Percentiles rank a stretch among this genome's conserved stretches.
phyloP scores from a whole-genome alignment of 768 basidiomycete genomes.

The Boletus insuetus region DNA sequence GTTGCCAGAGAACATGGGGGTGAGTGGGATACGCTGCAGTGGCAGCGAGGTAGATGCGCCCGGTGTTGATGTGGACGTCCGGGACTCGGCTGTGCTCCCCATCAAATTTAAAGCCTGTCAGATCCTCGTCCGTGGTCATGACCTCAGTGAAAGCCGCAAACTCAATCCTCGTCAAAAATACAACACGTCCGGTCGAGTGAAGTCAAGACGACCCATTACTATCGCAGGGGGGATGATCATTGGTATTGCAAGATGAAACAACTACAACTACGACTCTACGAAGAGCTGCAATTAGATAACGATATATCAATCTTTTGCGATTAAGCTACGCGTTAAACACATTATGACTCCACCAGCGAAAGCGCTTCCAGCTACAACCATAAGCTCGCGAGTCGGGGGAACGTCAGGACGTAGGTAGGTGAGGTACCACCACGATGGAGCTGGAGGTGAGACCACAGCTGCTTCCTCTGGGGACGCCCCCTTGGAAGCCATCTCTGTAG shows the following conservation, averaged over 20 bases:
- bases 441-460: not conserved
- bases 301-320: constrained; percentile 12
- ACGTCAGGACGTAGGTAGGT: constrained; percentile 9
- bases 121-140: no score
- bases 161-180: no score
- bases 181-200: no score
- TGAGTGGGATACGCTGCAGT: no score
- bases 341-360: constrained; percentile 25
- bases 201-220: no score
- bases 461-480: constrained; percentile 4
- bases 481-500: constrained; percentile 1
- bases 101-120: no score
- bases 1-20: no score
- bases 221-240: no score
- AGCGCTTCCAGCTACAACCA: constrained; percentile 31
- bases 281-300: not conserved
- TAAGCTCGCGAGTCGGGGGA: constrained; percentile 19
- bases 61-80: no score
- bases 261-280: not conserved
- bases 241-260: not conserved
- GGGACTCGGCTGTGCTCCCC: no score
- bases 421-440: constrained; percentile 10
- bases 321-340: constrained; percentile 21
- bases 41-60: no score
- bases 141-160: no score